Evolutionary conservation across 768 basidiomycete species (phyloP).

Genomic region (Pilatotrama ljubarskyi): DNA sequence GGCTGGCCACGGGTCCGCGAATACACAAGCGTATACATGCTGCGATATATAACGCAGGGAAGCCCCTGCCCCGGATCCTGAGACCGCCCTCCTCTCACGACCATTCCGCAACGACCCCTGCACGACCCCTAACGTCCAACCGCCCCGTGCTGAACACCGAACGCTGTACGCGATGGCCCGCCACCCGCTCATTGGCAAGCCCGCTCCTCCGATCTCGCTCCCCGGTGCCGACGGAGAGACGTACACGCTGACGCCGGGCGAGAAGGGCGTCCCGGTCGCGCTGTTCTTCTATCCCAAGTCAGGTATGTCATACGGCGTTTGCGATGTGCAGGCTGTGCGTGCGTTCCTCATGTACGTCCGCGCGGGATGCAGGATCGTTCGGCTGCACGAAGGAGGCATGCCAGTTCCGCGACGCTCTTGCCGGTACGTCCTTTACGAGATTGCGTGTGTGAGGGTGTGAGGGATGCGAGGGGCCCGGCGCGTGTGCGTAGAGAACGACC

Average conservation of each 20-base stretch:
- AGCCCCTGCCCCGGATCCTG: neutral
- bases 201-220: slow-evolving; percentile 66
- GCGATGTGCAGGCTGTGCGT: neutral
- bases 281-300: slow-evolving; percentile 81
- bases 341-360: slow-evolving; percentile 15
- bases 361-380: slow-evolving; percentile 50
- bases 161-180: slow-evolving; percentile 18
- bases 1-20: neutral
- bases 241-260: slow-evolving; percentile 61
- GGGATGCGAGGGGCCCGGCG: neutral
- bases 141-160: neutral
- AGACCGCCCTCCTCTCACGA: slow-evolving; percentile 10
- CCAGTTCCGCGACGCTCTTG: slow-evolving; percentile 77
- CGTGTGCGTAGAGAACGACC: slow-evolving; percentile 51
- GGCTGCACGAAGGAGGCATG: slow-evolving; percentile 86
- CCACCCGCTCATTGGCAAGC: slow-evolving; percentile 58
- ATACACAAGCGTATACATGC: neutral
- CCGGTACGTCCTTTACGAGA: slow-evolving; percentile 44
- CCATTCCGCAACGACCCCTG: slow-evolving; percentile 3
- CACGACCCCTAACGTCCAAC: slow-evolving; percentile 9
- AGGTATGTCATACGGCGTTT: slow-evolving; percentile 38
- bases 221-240: slow-evolving; percentile 61
- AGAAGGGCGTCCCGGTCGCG: slow-evolving; percentile 57
- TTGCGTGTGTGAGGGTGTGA: neutral
- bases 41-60: slow-evolving; percentile 6